Base-by-base conservation (phyloP, 2,329 filamentous ascomycete genomes). In the Colletotrichum neosansevieriae region DNA sequence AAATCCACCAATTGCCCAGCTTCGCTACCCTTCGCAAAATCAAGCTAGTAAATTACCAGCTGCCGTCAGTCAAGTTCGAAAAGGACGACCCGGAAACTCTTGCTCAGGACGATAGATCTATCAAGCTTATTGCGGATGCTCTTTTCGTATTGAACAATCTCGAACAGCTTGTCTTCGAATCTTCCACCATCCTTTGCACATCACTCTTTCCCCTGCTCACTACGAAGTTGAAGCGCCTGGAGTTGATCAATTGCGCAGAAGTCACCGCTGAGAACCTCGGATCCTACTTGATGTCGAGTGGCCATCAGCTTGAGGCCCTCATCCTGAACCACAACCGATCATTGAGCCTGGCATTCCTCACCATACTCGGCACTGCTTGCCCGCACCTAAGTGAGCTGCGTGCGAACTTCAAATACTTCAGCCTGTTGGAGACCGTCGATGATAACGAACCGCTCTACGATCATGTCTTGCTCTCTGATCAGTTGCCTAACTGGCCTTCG, bases 391-490 rank as follows among this genome's bases (percentile, higher is more conserved):
- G 91, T 73, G 85, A 87, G 24, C 82, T 98, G 44, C 87, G 86
- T 56, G 91, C 97, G 85, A 93, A 97, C 72, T 82, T 97, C 58
- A 90, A 89, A 13, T 96, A 94, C 74, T 94, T 89, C 78, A 91
- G 90, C 71, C 86, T 89, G 45, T 88, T 93, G 67, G 83, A 86
- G 59, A 87, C 86, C 54, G 88, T 90, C 71, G 88, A 88, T 56
- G 92, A 96, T 74, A 89, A 90, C 1, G 89, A 93, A 66, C 93
- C 94, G 0, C 84, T 89, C 56, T 97, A 94, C 74, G 88, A 92
- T 1, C 81, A 86, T 19, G 84, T 94, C 1, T 81, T 97, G n/a
- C 77, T 79, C 1, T 81, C 84, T 11, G 82, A 84, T 17, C 88
- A 97, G 70, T 79, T 91, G 5, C 94, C 95, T 0, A 87, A 85